phyloP scores from a whole-genome alignment of 2,329 filamentous ascomycete species.

The Colletotrichum graminicola region DNA sequence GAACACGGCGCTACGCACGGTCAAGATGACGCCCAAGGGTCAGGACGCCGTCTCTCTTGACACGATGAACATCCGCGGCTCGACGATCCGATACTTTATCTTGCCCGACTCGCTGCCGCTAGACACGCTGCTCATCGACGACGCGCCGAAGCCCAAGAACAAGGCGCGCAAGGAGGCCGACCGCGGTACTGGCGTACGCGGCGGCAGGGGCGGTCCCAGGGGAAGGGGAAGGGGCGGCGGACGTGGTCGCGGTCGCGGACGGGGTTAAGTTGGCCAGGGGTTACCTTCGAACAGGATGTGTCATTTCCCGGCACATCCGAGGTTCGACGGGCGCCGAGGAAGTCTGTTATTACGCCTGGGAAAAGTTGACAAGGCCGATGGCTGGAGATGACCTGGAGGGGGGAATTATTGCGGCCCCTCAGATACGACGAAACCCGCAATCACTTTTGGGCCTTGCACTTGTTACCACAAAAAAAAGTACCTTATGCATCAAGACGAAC shows the following conservation, averaged over 20 bases:
- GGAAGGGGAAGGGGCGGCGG: conserved; percentile 67
- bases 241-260: conserved; percentile 55
- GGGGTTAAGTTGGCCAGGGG: neutral
- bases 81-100: conserved; percentile 96
- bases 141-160: conserved; percentile 98
- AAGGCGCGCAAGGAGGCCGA: conserved; percentile 95
- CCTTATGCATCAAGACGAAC: conserved; percentile 35
- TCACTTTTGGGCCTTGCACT: conserved; percentile 28
- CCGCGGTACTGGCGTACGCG: conserved; percentile 67
- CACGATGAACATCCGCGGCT: conserved; percentile 96
- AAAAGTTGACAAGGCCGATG: conserved; percentile 4
- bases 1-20: conserved; percentile 95
- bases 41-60: conserved; percentile 91
- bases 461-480: conserved; percentile 12
- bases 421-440: conserved; percentile 25
- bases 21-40: conserved; percentile 94
- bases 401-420: conserved; percentile 10
- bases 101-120: conserved; percentile 95
- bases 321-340: neutral
- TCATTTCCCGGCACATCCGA: neutral
- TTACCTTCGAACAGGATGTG: neutral
- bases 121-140: conserved; percentile 95
- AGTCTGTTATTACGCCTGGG: neutral
- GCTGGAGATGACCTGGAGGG: conserved; percentile 3
- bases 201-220: conserved; percentile 63